Evolutionary conservation across 352 stramenopile genomes (phyloP).

Genomic region (Globisporangium emineosum): DNA sequence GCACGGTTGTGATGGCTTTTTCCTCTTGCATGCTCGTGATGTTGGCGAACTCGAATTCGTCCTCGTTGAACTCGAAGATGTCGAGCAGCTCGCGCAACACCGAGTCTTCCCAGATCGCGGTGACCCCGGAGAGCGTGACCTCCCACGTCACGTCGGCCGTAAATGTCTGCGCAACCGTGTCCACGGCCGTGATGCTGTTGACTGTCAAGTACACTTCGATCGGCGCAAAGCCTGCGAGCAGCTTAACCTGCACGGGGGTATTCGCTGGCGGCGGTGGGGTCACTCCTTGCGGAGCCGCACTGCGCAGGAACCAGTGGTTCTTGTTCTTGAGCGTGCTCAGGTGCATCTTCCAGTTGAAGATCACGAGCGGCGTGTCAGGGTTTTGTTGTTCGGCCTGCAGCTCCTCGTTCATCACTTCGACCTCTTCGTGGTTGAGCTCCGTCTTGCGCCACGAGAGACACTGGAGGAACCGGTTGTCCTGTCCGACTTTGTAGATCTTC

Average conservation of each 20-base stretch:
- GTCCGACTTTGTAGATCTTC: constrained; percentile 35
- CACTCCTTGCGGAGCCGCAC: too few species aligned
- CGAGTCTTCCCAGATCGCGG: constrained; percentile 39
- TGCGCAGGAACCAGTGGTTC: constrained; percentile 51
- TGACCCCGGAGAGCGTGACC: constrained; percentile 35
- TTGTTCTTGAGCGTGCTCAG: constrained; percentile 34
- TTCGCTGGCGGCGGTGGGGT: not conserved
- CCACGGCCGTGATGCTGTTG: constrained; percentile 35
- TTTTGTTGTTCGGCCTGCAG: constrained; percentile 24
- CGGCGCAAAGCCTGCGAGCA: constrained; percentile 36
- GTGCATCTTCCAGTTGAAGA: constrained; percentile 65
- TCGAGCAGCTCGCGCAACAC: constrained; percentile 37
- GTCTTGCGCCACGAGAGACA: constrained; percentile 56
- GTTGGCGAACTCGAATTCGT: constrained; percentile 43
- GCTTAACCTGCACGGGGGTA: constrained; percentile 13
- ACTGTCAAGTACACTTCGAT: constrained; percentile 35
- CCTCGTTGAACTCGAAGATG: constrained; percentile 37
- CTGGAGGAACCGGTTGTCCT: constrained; percentile 29
- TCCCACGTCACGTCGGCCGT: constrained; percentile 49
- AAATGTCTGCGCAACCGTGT: constrained; percentile 46
- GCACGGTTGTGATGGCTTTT: constrained; percentile 26
- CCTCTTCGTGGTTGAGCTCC: constrained; percentile 37
- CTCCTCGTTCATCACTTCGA: constrained; percentile 26
- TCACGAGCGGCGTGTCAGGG: constrained; percentile 16
- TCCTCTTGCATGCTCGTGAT: constrained; percentile 36